A percentile compares a stretch with the other conserved stretches of the same genome.
phyloP scores from a whole-genome alignment of 225 moss, liverwort and hornwort species.

The Straminergon stramineum region DNA sequence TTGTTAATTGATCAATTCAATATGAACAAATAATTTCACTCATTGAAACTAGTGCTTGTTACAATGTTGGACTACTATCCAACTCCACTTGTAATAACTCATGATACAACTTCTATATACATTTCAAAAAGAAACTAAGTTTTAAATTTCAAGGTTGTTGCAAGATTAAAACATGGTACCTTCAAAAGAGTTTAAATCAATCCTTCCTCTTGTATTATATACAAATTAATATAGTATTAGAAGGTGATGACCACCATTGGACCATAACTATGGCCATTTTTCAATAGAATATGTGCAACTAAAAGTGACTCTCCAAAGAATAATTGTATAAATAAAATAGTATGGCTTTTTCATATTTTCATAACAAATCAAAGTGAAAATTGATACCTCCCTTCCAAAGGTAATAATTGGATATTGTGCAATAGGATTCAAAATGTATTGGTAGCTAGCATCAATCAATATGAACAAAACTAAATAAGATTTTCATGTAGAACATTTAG shows the following conservation, averaged over 20 bases:
- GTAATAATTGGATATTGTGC: too few species aligned
- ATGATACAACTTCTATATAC: too few species aligned
- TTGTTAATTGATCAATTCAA: too few species aligned
- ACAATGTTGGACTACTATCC: neutral
- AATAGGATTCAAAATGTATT: too few species aligned
- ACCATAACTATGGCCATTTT: fast-evolving
- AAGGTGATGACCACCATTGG: neutral
- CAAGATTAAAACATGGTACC: neutral
- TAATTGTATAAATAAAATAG: neutral
- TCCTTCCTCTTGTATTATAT: too few species aligned
- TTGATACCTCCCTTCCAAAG: neutral
- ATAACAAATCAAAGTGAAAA: neutral
- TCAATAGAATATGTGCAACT: neutral
- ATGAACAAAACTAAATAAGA: too few species aligned
- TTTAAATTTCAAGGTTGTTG: fast-evolving
- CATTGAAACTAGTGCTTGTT: too few species aligned
- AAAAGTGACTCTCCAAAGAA: too few species aligned
- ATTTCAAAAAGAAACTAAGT: neutral
- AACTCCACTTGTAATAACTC: neutral
- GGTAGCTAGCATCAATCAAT: too few species aligned
- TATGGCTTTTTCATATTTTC: too few species aligned
- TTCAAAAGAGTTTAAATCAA: neutral
- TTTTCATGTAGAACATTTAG: too few species aligned
- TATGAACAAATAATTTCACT: too few species aligned
- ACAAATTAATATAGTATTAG: neutral